A percentile compares a stretch with the other conserved stretches of the same genome.
Evolutionary conservation across 2,329 filamentous ascomycete genomes (phyloP).

Genomic region (Epichloe scottii): DNA sequence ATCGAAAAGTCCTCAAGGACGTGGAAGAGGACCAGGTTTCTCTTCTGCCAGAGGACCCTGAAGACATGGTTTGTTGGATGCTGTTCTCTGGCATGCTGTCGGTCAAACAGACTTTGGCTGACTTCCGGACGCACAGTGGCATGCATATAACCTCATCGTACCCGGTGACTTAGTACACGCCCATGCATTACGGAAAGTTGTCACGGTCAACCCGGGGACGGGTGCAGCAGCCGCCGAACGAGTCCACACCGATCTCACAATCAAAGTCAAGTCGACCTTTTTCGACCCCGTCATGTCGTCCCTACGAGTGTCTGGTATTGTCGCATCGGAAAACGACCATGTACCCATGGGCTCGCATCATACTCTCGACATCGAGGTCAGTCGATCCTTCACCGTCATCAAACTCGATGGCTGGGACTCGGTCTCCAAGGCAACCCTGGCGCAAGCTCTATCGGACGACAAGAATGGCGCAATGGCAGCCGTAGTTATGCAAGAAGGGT

Average conservation of each 20-base stretch:
- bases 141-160: conserved; percentile 48
- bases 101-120: conserved; percentile 4
- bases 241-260: conserved; percentile 44
- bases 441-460: conserved; percentile 67
- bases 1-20: conserved; percentile 24
- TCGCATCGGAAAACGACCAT: conserved; percentile 39
- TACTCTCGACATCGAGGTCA: conserved; percentile 68
- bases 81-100: background rate
- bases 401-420: conserved; percentile 84
- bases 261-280: conserved; percentile 43
- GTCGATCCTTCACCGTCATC: conserved; percentile 77
- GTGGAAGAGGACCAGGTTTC: conserved; percentile 29
- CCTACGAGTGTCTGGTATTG: conserved; percentile 43
- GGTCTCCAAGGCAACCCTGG: conserved; percentile 65
- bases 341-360: conserved; percentile 44
- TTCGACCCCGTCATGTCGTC: conserved; percentile 44
- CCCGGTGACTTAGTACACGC: conserved; percentile 40
- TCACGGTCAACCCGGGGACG: conserved; percentile 33
- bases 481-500: conserved; percentile 83
- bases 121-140: conserved; percentile 30
- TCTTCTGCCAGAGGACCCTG: conserved; percentile 31
- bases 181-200: conserved; percentile 44
- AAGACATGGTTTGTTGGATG: conserved; percentile 29
- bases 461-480: conserved; percentile 75
- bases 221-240: conserved; percentile 36